Base-by-base conservation (phyloP, 495 filamentous ascomycete species). In the Tuber microsphaerosporum region DNA sequence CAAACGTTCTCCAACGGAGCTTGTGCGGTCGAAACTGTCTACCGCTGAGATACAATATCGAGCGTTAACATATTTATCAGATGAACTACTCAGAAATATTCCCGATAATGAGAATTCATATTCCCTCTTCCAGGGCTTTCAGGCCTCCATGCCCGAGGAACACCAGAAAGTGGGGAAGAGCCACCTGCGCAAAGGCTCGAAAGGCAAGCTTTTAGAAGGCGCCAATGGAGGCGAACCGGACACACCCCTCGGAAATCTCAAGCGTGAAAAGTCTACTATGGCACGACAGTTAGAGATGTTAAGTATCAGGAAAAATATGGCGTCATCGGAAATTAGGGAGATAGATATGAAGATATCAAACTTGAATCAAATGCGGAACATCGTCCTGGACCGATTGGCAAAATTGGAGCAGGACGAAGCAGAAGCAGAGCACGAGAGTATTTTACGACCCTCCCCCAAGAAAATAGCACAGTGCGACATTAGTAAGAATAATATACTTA, bases 331-430 rank as follows among this genome's bases (percentile, higher is more conserved):
- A 84, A 98, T 99, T 70, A 90, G 89, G 65, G 95, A 99, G 82
- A 97, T 99, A 71, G 95, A 99, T 83, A 94, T 91, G 84, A 99
- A 98, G 84, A 93, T 99, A 56, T 88, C 93, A 45, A 99, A 98
- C 83, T 86, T 98, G 73, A 91, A 94, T 79, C 92, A 89, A 73
- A 98, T 97, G 93, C 91, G 95, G 79, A 91, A 91, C 84, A 97
- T 98, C 74, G 91, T 98, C 34, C 83, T 99, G 51, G 94, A 97
- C 73, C 88, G 96, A 79, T 84, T 99, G 78, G 94, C 94, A 6
- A 89, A 87, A n/a, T 84, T 99, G 81, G 95, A 99, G 84, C 89
- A 92, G 84, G 94, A 98, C 79, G 95, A 99, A 81, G 88, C 91
- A n/a, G 86, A 93, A 70, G 85, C 97, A 74, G 95, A 98, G 84